These are phyloP conservation scores for Sphaerulina vaccinii DNA, from an alignment of 2,329 filamentous ascomycete species.

Conservation along the genomic window DNA sequence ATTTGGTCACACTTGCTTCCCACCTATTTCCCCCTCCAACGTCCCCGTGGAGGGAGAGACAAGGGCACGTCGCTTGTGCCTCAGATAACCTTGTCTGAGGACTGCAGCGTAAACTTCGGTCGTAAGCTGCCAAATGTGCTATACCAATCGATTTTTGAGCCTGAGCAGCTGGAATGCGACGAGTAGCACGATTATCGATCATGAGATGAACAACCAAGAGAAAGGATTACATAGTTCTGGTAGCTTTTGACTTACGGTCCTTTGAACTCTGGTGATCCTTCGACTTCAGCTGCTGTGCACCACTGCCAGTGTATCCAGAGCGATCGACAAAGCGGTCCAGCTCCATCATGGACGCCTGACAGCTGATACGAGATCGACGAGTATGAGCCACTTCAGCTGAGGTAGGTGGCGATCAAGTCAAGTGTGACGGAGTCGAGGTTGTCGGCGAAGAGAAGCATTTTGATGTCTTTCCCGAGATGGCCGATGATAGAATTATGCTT, in stretches of 20 bases:
- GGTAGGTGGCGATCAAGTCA: background rate
- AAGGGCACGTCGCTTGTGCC: background rate
- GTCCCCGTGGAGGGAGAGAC: background rate
- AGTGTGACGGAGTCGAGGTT: background rate
- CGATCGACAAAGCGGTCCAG: too few relatives aligned
- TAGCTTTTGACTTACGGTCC: too few relatives aligned
- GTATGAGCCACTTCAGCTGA: background rate
- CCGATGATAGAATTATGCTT: background rate
- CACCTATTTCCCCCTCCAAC: too few relatives aligned
- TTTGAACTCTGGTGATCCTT: background rate
- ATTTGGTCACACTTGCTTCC: too few relatives aligned
- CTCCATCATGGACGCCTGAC: background rate
- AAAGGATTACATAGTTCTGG: background rate
- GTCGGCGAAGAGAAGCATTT: background rate
- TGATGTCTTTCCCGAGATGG: background rate
- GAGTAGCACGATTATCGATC: background rate
- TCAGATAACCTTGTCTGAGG: background rate
- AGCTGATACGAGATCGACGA: background rate
- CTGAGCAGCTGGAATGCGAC: background rate
- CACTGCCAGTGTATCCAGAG: background rate
- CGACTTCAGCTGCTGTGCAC: background rate
- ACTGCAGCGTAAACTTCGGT: conserved; percentile 10
- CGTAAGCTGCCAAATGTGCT: background rate
- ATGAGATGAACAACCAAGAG: background rate
- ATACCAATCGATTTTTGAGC: background rate